phyloP scores from a whole-genome alignment of 2,329 filamentous ascomycete species.

The Trichoderma atroviride region DNA sequence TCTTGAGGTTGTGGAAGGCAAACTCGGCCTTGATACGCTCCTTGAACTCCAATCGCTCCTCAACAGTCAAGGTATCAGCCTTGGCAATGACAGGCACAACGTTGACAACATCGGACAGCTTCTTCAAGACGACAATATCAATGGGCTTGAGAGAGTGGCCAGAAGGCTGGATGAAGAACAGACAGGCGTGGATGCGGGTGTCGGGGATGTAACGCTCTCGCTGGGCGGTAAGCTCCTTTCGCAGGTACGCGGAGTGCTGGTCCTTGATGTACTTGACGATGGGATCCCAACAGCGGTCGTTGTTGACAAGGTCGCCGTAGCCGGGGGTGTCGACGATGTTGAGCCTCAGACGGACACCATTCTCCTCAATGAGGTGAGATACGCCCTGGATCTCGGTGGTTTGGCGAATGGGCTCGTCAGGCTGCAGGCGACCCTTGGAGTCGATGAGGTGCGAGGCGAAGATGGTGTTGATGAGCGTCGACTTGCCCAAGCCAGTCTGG shows the following conservation, averaged over 20 bases:
- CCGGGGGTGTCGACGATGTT: conserved; percentile 99
- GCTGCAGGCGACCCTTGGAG: conserved; percentile 91
- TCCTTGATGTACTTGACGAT: conserved; percentile 99
- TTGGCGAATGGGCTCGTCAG: conserved; percentile 89
- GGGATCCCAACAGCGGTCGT: conserved; percentile 99
- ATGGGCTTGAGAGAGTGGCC: conserved; percentile 98
- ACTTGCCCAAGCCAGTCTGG: conserved; percentile 98
- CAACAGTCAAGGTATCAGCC: conserved; percentile 91
- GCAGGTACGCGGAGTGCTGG: conserved; percentile 97
- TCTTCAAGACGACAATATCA: conserved; percentile 99
- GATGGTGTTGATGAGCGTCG: conserved; percentile 99
- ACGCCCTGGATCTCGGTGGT: conserved; percentile 98
- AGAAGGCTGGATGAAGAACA: conserved; percentile 99
- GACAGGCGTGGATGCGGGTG: conserved; percentile 97
- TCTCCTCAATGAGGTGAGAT: conserved; percentile 99
- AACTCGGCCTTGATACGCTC: conserved; percentile 99
- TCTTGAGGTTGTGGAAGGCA: conserved; percentile 98
- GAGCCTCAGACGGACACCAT: conserved; percentile 92
- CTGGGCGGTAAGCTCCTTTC: conserved; percentile 98
- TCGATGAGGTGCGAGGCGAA: conserved; percentile 99
- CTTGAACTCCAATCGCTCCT: conserved; percentile 97
- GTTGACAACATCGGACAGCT: conserved; percentile 98
- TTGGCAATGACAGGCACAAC: conserved; percentile 99
- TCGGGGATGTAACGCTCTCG: conserved; percentile 99
- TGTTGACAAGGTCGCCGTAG: conserved; percentile 98